Conservation (phyloP, 768 basidiomycete genomes). For the Termitomyces sp. region DNA sequence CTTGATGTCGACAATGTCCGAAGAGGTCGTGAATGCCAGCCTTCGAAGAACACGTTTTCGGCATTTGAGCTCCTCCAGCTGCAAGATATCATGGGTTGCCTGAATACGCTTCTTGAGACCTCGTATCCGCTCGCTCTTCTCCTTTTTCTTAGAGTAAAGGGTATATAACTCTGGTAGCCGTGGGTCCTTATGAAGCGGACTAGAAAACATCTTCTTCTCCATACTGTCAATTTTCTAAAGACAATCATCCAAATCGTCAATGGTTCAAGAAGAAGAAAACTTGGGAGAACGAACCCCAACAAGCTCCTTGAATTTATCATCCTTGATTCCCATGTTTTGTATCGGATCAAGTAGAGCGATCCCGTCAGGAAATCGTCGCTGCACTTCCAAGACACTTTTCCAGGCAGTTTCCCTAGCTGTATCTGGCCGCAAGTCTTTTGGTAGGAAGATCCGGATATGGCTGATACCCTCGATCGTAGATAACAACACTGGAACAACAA, state of each 20-base stretch:
- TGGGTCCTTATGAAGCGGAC: constrained; percentile 75
- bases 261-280: neutral
- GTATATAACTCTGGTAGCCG: constrained; percentile 80
- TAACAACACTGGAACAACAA: constrained; percentile 86
- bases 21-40: constrained; percentile 81
- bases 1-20: constrained; percentile 97
- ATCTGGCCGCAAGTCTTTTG: constrained; percentile 83
- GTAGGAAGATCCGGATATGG: constrained; percentile 81
- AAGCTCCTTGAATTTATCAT: constrained; percentile 86
- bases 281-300: constrained; percentile 57
- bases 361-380: constrained; percentile 84
- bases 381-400: constrained; percentile 91
- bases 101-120: constrained; percentile 83
- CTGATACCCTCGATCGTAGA: constrained; percentile 85
- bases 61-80: constrained; percentile 94
- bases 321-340: constrained; percentile 93
- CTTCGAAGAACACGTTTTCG: constrained; percentile 92
- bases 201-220: constrained; percentile 81
- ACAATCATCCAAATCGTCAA: neutral
- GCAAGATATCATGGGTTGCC: constrained; percentile 87
- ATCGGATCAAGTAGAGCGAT: constrained; percentile 87
- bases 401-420: constrained; percentile 77
- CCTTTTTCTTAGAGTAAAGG: constrained; percentile 73
- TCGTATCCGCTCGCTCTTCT: constrained; percentile 65
- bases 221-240: constrained; percentile 85